These are phyloP conservation scores for Periglandula ipomoeae DNA, from an alignment of 2,329 filamentous ascomycete species.

Conservation along the genomic window DNA sequence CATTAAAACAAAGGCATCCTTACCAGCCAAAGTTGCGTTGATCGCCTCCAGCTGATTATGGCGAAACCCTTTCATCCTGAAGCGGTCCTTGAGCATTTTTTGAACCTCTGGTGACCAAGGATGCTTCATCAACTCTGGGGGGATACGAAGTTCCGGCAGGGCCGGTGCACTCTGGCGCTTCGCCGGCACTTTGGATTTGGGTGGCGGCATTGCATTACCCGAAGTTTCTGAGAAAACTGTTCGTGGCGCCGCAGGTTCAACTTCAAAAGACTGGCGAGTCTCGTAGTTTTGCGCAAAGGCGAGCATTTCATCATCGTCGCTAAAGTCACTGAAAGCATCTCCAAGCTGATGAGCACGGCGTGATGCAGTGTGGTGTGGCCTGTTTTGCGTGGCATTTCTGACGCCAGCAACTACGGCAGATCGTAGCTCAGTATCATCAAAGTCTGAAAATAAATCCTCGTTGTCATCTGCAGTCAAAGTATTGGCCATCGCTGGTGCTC, in stretches of 20 bases:
- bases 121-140: slow-evolving; percentile 50
- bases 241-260: slow-evolving; percentile 19
- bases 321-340: slow-evolving; percentile 37
- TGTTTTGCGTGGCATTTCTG: not conserved
- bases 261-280: slow-evolving; percentile 24
- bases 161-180: slow-evolving; percentile 22
- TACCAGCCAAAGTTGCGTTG: slow-evolving; percentile 78
- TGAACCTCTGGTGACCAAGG: slow-evolving; percentile 84
- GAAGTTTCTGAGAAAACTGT: slow-evolving; percentile 38
- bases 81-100: slow-evolving; percentile 69
- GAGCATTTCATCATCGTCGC: slow-evolving; percentile 42
- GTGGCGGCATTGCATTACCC: slow-evolving; percentile 29
- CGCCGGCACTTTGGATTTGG: slow-evolving; percentile 22
- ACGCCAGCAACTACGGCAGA: slow-evolving; percentile 1
- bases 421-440: slow-evolving; percentile 19
- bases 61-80: slow-evolving; percentile 78
- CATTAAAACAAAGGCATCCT: slow-evolving; percentile 94
- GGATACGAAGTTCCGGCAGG: slow-evolving; percentile 27
- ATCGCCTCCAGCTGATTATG: slow-evolving; percentile 92
- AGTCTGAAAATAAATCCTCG: slow-evolving; percentile 20
- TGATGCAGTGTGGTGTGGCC: not conserved
- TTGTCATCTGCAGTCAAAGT: slow-evolving; percentile 9
- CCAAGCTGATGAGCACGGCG: slow-evolving; percentile 13
- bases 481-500: not conserved
- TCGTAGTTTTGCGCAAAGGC: slow-evolving; percentile 43